A percentile compares a stretch with the other conserved stretches of the same genome.
Conservation (phyloP, 495 filamentous ascomycete genomes). For the Bombardia bombarda region DNA sequence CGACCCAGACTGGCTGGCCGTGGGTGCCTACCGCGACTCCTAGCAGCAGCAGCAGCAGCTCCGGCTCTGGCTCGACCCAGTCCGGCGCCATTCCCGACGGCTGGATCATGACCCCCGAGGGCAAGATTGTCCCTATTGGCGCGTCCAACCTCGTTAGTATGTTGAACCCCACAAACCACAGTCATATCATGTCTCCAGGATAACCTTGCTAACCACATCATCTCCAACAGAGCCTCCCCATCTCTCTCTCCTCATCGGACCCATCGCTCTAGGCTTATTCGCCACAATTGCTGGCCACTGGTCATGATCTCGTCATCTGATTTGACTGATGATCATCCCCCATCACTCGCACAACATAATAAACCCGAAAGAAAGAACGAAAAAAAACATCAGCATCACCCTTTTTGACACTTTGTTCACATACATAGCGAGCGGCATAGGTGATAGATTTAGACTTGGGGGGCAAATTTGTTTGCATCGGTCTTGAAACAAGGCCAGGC, state of each 20-base stretch:
- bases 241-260: background rate
- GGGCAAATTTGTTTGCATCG: too few relatives aligned
- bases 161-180: background rate
- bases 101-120: slow-evolving; percentile 65
- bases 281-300: background rate
- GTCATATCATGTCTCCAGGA: background rate
- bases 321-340: too few relatives aligned
- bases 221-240: background rate
- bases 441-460: too few relatives aligned
- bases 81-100: slow-evolving; percentile 60
- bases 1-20: slow-evolving; percentile 49
- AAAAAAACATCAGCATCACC: too few relatives aligned
- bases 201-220: background rate
- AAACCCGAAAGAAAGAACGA: too few relatives aligned
- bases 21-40: slow-evolving; percentile 48
- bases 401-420: too few relatives aligned
- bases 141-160: slow-evolving; percentile 30
- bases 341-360: background rate
- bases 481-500: too few relatives aligned
- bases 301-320: too few relatives aligned
- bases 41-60: slow-evolving; percentile 13
- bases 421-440: too few relatives aligned
- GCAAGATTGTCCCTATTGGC: slow-evolving; percentile 56
- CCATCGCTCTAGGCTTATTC: too few relatives aligned
- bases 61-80: slow-evolving; percentile 12